These are phyloP conservation scores for Berberis thunbergii DNA, from an alignment of 164 flowering plant genomes.

Conservation along the genomic window DNA sequence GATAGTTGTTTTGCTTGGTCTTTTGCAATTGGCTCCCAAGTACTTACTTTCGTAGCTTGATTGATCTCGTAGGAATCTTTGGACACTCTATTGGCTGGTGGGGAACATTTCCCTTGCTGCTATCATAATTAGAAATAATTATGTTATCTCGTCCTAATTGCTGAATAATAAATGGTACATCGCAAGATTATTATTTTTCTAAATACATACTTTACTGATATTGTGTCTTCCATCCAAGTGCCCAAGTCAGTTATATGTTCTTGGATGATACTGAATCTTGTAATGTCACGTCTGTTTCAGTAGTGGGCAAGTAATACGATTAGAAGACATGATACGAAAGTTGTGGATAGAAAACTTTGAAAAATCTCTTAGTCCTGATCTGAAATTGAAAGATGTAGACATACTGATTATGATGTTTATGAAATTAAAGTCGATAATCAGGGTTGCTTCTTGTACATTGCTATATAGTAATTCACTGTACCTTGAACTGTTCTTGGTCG, in stretches of 20 bases:
- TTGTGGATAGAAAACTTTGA: not conserved
- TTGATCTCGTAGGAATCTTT: not conserved
- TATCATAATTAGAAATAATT: too few species aligned
- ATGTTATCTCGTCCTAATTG: too few species aligned
- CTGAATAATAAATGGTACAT: too few species aligned
- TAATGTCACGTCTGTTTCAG: not conserved
- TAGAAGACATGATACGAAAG: slow-evolving; percentile 12
- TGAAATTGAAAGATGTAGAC: slow-evolving; percentile 8
- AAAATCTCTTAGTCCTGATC: slow-evolving; percentile 4
- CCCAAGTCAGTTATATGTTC: too few species aligned
- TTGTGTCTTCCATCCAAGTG: too few species aligned
- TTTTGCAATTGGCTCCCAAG: not conserved
- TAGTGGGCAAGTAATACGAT: not conserved
- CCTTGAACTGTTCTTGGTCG: not conserved
- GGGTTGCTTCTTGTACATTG: not conserved
- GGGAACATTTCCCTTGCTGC: not conserved
- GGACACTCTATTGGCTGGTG: not conserved
- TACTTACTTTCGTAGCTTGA: not conserved
- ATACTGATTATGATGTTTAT: slow-evolving; percentile 2
- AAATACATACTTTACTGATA: too few species aligned
- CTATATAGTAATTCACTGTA: not conserved
- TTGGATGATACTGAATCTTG: not conserved
- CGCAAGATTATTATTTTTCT: too few species aligned
- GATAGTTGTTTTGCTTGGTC: not conserved
- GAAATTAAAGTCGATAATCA: not conserved